Conservation (phyloP, 78 protist species). For the Neovahlkampfia damariscottae region DNA sequence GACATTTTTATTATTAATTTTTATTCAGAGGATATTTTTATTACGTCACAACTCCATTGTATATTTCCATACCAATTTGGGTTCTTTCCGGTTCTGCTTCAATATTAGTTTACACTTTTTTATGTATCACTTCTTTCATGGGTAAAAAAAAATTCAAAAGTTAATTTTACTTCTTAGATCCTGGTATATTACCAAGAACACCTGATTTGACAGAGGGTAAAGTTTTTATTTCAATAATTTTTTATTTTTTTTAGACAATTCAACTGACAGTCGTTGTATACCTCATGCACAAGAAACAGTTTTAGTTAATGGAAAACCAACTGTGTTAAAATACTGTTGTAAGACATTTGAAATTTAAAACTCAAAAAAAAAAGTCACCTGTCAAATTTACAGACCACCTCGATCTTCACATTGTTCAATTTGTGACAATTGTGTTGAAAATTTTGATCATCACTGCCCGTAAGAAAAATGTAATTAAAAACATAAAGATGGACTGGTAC, state of each 20-base stretch:
- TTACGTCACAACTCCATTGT: too few species aligned
- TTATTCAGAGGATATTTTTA: background rate
- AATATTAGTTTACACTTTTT: too few species aligned
- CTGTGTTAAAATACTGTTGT: background rate
- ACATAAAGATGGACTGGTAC: constrained; percentile 70
- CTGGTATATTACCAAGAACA: constrained; percentile 11
- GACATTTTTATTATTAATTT: background rate
- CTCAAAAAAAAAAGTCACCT: constrained; percentile 9
- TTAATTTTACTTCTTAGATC: too few species aligned
- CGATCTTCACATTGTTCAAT: constrained; percentile 47
- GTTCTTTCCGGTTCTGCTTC: background rate
- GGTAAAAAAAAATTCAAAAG: background rate
- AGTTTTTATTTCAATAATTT: background rate
- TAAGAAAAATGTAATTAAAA: too few species aligned
- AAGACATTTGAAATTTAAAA: background rate
- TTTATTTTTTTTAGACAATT: background rate
- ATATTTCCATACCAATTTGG: background rate
- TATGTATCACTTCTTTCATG: background rate
- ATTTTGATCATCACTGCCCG: constrained; percentile 90
- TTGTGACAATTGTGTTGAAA: constrained; percentile 49
- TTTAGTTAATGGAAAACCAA: background rate
- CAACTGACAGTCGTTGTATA: background rate
- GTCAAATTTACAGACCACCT: constrained; percentile 25
- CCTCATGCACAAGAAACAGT: background rate
- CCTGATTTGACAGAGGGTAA: background rate